These are phyloP conservation scores for Didymella lethalis DNA, from an alignment of 2,329 filamentous ascomycete species.

Conservation along the genomic window DNA sequence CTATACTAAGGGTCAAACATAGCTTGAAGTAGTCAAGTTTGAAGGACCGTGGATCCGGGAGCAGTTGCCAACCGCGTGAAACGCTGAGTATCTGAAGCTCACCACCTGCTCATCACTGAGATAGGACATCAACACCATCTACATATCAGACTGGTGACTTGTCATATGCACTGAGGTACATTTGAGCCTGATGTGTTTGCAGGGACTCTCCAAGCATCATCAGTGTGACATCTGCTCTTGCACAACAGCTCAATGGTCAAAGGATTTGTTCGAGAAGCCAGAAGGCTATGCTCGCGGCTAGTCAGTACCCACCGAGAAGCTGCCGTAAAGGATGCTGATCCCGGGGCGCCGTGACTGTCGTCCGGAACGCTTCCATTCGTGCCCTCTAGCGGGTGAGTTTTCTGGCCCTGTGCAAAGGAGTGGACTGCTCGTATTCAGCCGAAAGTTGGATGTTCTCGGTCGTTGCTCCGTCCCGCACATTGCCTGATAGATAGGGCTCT, in stretches of 20 bases:
- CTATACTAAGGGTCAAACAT: not conserved
- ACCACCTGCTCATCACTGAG: no score
- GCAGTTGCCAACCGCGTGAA: not conserved
- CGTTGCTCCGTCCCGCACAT: not conserved
- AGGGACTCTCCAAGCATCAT: not conserved
- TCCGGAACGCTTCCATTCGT: constrained; percentile 2
- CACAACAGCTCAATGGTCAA: no score
- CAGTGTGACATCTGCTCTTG: not conserved
- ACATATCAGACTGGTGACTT: not conserved
- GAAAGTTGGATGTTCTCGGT: not conserved
- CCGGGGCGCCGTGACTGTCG: not conserved
- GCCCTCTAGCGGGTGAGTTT: not conserved
- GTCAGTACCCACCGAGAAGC: constrained; percentile 8
- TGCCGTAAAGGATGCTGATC: constrained; percentile 10
- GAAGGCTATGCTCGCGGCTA: constrained; percentile 1
- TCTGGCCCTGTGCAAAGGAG: not conserved
- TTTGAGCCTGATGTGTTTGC: not conserved
- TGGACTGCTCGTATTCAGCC: not conserved
- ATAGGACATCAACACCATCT: not conserved
- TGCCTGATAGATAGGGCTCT: not conserved
- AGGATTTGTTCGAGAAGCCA: not conserved
- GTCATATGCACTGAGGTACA: not conserved
- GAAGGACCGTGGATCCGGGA: not conserved
- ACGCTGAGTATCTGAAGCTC: not conserved
- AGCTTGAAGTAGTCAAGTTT: constrained; percentile 3